Base-by-base conservation (phyloP, 139 green algal species). In the Tetratostichococcus sp. region DNA sequence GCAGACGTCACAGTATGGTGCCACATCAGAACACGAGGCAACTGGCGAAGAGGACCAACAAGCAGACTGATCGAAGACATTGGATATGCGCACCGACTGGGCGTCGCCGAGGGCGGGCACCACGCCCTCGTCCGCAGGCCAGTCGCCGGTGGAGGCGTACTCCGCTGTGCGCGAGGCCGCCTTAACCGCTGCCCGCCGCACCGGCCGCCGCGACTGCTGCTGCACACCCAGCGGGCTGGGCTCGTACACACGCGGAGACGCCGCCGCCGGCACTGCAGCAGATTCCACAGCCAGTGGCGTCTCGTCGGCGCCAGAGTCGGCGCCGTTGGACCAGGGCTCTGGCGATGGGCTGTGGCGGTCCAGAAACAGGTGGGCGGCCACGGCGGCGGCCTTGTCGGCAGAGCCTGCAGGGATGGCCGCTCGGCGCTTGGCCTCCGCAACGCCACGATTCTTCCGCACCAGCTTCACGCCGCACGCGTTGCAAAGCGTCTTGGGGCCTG, bases 401-500 rank as follows among this genome's bases (percentile, higher is more conserved):
- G 39, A 50, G 39, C 39, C 14, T 8, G 39, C 39, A 50, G 39
- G 39, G 8, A 14, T 50, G 50, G 50, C 31, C 4, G 67, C 16
- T 1, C 14, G 5, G 16, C 31, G 67, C 19, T 62, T 62, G 50
- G 50, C 50, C 17, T 62, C 50, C 50, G 50, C 50, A 8, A 17
- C 26, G 50, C 50, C 50, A 17, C 50, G 50, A 17, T 71, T 81
- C 35, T 39, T 35, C 68, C 77, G 70, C 35, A 82, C 77, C 35
- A 73, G 77, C 77, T 88, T 88, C 35, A 84, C 80, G n/a, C 78
- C 79, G 75, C 76, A 86, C 3, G 81, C 81, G 33, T 90, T 90
- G 84, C 86, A 90, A 26, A 90, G 74, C 2, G 84, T 89, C 68
- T 89, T 89, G 42, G 86, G 81, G 30, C 84, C 82, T 84, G 79